A percentile compares a stretch with the other conserved stretches of the same genome.
Evolutionary conservation across 495 filamentous ascomycete genomes (phyloP).

Genomic region (Daldinia bambusicola): DNA sequence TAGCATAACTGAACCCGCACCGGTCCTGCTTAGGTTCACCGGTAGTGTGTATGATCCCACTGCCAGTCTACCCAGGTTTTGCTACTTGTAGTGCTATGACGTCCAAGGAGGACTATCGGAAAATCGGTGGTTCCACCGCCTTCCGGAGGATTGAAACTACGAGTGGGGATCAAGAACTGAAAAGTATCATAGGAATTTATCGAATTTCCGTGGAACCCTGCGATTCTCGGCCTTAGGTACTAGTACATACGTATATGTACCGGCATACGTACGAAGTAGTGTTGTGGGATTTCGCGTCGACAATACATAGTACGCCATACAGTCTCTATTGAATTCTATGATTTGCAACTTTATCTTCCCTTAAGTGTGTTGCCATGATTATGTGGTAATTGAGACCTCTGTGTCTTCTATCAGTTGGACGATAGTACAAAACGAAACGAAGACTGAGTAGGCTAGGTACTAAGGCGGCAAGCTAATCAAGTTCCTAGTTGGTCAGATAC

Average conservation of each 20-base stretch:
- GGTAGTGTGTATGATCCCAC: not conserved
- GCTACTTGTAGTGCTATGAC: not conserved
- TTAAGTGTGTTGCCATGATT: not conserved
- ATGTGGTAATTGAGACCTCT: too few species aligned
- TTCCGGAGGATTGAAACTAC: conserved; percentile 1
- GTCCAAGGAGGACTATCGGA: not conserved
- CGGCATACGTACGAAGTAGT: not conserved
- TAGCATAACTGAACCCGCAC: not conserved
- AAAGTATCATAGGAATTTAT: conserved; percentile 4
- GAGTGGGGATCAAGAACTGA: not conserved
- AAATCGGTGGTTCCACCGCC: conserved; percentile 5
- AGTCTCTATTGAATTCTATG: not conserved
- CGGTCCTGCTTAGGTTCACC: not conserved
- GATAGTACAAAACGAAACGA: not conserved
- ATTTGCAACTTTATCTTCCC: not conserved
- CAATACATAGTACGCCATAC: too few species aligned
- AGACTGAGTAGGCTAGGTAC: not conserved
- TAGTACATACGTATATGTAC: not conserved
- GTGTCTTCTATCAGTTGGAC: not conserved
- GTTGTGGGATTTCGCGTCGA: not conserved
- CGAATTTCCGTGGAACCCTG: not conserved
- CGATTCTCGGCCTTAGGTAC: not conserved
- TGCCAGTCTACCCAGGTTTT: not conserved
- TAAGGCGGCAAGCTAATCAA: conserved; percentile 3
- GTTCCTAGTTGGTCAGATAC: conserved; percentile 7